Conservation (phyloP, 345 rosid genomes). For the Cardamine occulta region DNA sequence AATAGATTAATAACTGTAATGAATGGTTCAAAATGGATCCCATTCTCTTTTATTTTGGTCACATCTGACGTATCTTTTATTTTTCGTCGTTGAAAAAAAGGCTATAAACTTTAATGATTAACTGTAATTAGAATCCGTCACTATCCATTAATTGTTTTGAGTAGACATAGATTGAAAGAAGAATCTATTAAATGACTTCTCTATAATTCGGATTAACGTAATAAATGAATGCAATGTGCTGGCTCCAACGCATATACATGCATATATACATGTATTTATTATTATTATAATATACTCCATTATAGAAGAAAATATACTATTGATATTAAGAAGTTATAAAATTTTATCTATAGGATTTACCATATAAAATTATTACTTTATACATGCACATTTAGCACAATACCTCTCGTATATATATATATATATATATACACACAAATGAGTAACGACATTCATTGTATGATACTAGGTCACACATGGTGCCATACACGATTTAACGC, state of each 20-base stretch:
- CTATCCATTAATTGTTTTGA: conserved; percentile 29
- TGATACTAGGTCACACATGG: not conserved
- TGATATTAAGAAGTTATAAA: not conserved
- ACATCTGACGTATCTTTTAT: conserved; percentile 29
- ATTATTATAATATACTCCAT: not conserved
- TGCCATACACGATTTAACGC: not conserved
- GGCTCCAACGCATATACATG: not conserved
- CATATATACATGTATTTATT: not conserved
- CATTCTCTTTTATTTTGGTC: not conserved
- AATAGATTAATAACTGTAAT: not conserved
- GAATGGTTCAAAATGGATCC: conserved; percentile 29
- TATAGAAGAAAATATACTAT: not conserved
- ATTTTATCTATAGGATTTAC: not conserved
- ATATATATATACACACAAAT: too few relatives aligned
- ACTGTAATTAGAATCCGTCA: conserved; percentile 28
- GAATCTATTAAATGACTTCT: conserved; percentile 35
- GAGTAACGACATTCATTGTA: not conserved
- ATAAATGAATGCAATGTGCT: not conserved
- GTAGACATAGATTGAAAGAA: conserved; percentile 25
- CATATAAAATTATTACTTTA: not conserved
- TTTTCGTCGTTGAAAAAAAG: conserved; percentile 29
- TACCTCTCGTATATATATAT: not conserved
- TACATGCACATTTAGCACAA: not conserved
- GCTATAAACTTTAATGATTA: conserved; percentile 37
- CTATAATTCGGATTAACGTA: not conserved